These are phyloP conservation scores for Tolypocladium sp. DNA, from an alignment of 2,329 filamentous ascomycete genomes.

Conservation along the genomic window DNA sequence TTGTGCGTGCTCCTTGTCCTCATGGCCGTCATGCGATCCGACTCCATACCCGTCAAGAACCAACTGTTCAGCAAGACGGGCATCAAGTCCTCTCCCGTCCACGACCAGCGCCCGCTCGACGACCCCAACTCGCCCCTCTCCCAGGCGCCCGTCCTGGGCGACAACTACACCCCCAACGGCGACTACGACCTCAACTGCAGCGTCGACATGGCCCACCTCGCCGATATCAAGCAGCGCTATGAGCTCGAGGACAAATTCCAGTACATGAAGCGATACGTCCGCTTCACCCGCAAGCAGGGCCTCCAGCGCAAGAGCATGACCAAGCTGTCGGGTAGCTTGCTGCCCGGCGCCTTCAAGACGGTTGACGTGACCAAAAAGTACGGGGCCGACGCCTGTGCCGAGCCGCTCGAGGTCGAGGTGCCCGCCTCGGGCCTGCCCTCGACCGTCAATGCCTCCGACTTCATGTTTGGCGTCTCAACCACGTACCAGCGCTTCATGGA, in stretches of 20 bases:
- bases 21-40: slow-evolving; percentile 29
- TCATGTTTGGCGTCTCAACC: slow-evolving; percentile 51
- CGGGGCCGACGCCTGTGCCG: slow-evolving; percentile 27
- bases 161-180: slow-evolving; percentile 7
- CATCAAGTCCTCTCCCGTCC: slow-evolving; percentile 13
- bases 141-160: slow-evolving; percentile 5
- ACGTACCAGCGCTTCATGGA: slow-evolving; percentile 46
- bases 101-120: slow-evolving; percentile 21
- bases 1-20: slow-evolving; percentile 33
- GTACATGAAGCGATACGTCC: slow-evolving; percentile 47
- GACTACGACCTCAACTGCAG: slow-evolving; percentile 37
- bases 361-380: slow-evolving; percentile 37
- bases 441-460: slow-evolving; percentile 44
- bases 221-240: slow-evolving; percentile 35
- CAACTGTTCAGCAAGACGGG: slow-evolving; percentile 27
- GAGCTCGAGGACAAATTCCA: slow-evolving; percentile 40
- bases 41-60: slow-evolving; percentile 29
- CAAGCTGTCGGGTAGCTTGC: slow-evolving; percentile 36
- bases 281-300: slow-evolving; percentile 36
- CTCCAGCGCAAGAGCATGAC: slow-evolving; percentile 42
- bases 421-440: slow-evolving; percentile 39
- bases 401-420: slow-evolving; percentile 42
- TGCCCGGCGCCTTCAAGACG: slow-evolving; percentile 37
- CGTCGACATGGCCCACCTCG: slow-evolving; percentile 36
- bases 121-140: slow-evolving; percentile 9